Evolutionary conservation across 768 basidiomycete genomes (phyloP).

Genomic region (Agaricus sinodeliciosus): DNA sequence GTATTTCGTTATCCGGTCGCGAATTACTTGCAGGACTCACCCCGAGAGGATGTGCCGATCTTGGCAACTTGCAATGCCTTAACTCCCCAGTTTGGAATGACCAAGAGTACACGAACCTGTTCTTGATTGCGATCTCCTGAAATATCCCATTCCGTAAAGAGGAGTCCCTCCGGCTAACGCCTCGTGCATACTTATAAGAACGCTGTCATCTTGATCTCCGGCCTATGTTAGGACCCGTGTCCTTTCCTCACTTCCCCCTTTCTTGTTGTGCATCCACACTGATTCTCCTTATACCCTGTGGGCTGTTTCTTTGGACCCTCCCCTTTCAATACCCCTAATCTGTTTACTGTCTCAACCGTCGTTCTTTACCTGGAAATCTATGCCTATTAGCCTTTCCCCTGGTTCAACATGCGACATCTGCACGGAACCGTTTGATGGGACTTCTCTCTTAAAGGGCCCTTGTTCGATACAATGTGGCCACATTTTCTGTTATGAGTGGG

Average conservation of each 20-base stretch:
- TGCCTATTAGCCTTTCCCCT: slow-evolving; percentile 55
- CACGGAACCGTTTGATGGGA: slow-evolving; percentile 53
- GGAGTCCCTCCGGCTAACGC: slow-evolving; percentile 27
- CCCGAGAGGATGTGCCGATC: neutral
- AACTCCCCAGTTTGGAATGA: slow-evolving; percentile 13
- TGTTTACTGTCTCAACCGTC: slow-evolving; percentile 17
- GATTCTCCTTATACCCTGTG: slow-evolving; percentile 16
- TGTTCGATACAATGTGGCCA: slow-evolving; percentile 68
- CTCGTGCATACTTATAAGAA: slow-evolving; percentile 40
- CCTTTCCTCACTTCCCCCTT: slow-evolving; percentile 19
- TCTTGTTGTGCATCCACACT: slow-evolving; percentile 13
- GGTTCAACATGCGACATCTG: slow-evolving; percentile 74
- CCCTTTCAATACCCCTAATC: slow-evolving; percentile 15
- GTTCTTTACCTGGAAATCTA: slow-evolving; percentile 29
- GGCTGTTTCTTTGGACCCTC: slow-evolving; percentile 12
- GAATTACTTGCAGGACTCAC: neutral
- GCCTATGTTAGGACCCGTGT: slow-evolving; percentile 29
- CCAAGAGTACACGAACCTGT: slow-evolving; percentile 20
- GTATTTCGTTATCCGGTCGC: neutral
- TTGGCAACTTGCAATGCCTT: neutral
- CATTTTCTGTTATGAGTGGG: slow-evolving; percentile 52
- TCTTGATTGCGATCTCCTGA: too few relatives aligned
- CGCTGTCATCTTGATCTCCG: slow-evolving; percentile 23
- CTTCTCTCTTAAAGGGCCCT: slow-evolving; percentile 36
- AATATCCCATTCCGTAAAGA: neutral